Percentiles rank a stretch among this genome's conserved stretches.
These are phyloP conservation scores for Coemansia sp. DNA, from an alignment of 192 early-diverging fungal species.

Conservation along the genomic window DNA sequence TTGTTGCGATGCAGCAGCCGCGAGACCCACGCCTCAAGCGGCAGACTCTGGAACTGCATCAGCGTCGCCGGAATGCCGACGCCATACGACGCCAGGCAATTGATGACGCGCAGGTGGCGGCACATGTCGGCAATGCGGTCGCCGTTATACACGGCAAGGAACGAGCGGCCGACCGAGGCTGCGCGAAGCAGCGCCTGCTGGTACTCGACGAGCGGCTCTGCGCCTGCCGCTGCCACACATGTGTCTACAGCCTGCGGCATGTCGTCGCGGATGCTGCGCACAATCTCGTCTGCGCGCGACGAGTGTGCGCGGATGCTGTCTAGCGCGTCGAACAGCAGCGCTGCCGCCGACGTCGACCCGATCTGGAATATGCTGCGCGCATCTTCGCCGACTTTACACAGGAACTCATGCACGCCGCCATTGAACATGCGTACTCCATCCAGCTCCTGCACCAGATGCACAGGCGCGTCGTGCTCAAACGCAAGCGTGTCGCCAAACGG, in stretches of 20 bases:
- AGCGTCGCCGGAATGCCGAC: constrained; percentile 91
- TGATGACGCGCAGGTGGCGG: constrained; percentile 81
- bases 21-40: constrained; percentile 79
- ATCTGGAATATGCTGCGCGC: constrained; percentile 77
- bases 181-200: constrained; percentile 83
- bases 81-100: constrained; percentile 78
- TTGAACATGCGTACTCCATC: constrained; percentile 92
- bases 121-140: constrained; percentile 88
- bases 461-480: constrained; percentile 70
- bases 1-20: constrained; percentile 80
- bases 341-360: constrained; percentile 90
- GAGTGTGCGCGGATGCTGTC: constrained; percentile 65
- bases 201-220: constrained; percentile 72
- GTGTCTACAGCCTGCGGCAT: constrained; percentile 84
- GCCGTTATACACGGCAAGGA: constrained; percentile 81
- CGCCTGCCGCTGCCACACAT: constrained; percentile 89
- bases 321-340: constrained; percentile 84
- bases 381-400: constrained; percentile 69
- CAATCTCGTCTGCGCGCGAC: constrained; percentile 93
- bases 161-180: constrained; percentile 91
- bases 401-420: constrained; percentile 76
- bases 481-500: constrained; percentile 77
- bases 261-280: constrained; percentile 80
- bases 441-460: constrained; percentile 84
- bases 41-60: constrained; percentile 69